Evolutionary conservation across 2,329 filamentous ascomycete genomes (phyloP), one percentile per base, ranked within the genome.

Genomic region (Cucurbitaria berberidis): DNA sequence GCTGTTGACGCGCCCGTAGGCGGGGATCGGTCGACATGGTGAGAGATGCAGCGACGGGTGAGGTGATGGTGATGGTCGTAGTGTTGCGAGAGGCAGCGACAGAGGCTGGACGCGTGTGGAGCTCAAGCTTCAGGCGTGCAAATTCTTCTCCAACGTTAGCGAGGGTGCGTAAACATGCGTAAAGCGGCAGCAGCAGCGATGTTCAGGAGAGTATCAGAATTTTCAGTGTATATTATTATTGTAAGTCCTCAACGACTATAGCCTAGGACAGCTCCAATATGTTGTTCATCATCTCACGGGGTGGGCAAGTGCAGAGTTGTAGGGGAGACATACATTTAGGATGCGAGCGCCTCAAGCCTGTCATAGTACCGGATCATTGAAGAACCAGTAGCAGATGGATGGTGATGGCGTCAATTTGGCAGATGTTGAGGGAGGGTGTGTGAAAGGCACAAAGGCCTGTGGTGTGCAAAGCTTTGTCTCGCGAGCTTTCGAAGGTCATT

Each of bases 211-310:
- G 57, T 57, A 64, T 72, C 70, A 74, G 66, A 70, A 73, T 74
- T 71, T 77, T 83, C 67, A 73, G 70, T 73, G 72, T 69, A 63
- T 70, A 72, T 66, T 72, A 68, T 69, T 63, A 54, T 62, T 62
- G 78, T 82, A 51, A 63, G 79, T 89, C 87, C 69, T 74, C 68
- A 73, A 63, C 67, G 74, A 72, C 74, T 74, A 80, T 42, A 53
- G 63, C 62, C 64, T 84, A 84, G 86, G 88, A 90, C 87, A 90
- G 88, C 88, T 90, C 88, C 88, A 90, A 90, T 90, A 89, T 70
- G 72, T 67, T 66, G 68, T 72, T 86, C 84, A 87, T 87, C 85
- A 84, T 78, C 53, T 68, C 60, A 62, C 52, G 48, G 55, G 30
- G 39, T 40, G 43, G 44, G 51, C 47, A 45, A 9, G 24, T 26